Evolutionary conservation across 441 rosid species (phyloP).

Genomic region (Theobroma grandiflorum): DNA sequence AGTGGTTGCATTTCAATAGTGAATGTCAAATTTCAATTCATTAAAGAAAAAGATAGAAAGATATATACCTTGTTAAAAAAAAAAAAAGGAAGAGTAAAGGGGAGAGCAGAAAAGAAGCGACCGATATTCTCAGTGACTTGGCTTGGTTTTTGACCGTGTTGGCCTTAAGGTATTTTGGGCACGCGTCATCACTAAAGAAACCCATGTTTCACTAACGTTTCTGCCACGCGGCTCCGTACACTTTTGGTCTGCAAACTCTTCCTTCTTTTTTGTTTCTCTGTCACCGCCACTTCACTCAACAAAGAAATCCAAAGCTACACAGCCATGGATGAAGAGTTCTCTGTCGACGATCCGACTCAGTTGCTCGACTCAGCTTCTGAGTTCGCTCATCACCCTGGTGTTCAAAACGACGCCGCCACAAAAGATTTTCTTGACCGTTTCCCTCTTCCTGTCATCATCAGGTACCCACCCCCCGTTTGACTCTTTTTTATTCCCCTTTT

Average conservation of each 20-base stretch:
- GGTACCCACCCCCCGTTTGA: conserved; percentile 35
- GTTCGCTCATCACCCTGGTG: conserved; percentile 78
- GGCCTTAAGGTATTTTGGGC: conserved; percentile 8
- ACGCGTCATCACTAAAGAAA: neutral
- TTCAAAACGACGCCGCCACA: conserved; percentile 65
- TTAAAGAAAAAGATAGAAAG: too few species aligned
- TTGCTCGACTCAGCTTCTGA: conserved; percentile 75
- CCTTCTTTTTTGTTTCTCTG: neutral
- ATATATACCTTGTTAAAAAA: too few species aligned
- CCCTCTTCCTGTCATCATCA: conserved; percentile 81
- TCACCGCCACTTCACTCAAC: neutral
- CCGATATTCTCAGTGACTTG: neutral
- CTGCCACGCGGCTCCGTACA: neutral
- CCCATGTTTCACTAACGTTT: neutral
- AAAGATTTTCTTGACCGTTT: conserved; percentile 80
- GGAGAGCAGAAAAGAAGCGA: conserved; percentile 14
- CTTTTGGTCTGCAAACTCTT: neutral
- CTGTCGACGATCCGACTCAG: conserved; percentile 65
- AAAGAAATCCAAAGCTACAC: neutral
- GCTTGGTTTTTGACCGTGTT: too few species aligned
- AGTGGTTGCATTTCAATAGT: too few species aligned
- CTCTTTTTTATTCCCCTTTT: neutral
- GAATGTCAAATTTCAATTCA: too few species aligned
- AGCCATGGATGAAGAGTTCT: conserved; percentile 51
- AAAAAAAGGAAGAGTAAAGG: too few species aligned